Evolutionary conservation across 495 filamentous ascomycete species (phyloP).

Genomic region (Penicillium robsamsonii): DNA sequence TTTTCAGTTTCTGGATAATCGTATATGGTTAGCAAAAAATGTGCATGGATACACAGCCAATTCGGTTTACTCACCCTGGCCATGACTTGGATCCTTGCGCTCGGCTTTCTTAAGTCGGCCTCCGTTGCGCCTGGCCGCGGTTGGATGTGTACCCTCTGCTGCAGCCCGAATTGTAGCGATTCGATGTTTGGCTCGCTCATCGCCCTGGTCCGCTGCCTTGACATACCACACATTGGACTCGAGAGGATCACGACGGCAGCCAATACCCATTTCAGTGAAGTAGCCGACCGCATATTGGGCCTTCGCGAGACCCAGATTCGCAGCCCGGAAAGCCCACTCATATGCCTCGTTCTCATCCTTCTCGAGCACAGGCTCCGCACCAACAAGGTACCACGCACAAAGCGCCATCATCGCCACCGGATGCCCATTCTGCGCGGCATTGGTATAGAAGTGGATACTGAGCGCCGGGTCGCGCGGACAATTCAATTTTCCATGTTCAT

Average conservation of each 20-base stretch:
- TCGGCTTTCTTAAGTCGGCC: slow-evolving; percentile 17
- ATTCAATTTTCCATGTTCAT: slow-evolving; percentile 84
- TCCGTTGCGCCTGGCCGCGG: slow-evolving; percentile 19
- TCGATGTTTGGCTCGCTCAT: slow-evolving; percentile 81
- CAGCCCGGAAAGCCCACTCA: slow-evolving; percentile 88
- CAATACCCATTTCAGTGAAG: slow-evolving; percentile 98
- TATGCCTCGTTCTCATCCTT: slow-evolving; percentile 96
- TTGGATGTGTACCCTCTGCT: slow-evolving; percentile 65
- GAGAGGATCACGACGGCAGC: slow-evolving; percentile 85
- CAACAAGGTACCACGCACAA: slow-evolving; percentile 97
- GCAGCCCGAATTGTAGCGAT: slow-evolving; percentile 84
- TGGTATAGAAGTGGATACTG: slow-evolving; percentile 96
- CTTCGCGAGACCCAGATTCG: slow-evolving; percentile 84
- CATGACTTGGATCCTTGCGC: slow-evolving; percentile 11
- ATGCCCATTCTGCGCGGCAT: slow-evolving; percentile 79
- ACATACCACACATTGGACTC: slow-evolving; percentile 99
- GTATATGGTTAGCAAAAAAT: slow-evolving; percentile 1
- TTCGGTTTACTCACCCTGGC: slow-evolving; percentile 15
- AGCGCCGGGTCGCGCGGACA: slow-evolving; percentile 90
- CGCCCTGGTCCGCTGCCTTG: slow-evolving; percentile 87
- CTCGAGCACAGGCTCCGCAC: slow-evolving; percentile 86
- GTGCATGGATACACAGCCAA: not conserved
- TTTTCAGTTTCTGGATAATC: slow-evolving; percentile 9
- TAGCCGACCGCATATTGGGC: slow-evolving; percentile 94
- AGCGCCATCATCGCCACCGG: slow-evolving; percentile 96